These are phyloP conservation scores for Phlyctochytrium arcticum DNA, from an alignment of 192 early-diverging fungal species.

Conservation along the genomic window DNA sequence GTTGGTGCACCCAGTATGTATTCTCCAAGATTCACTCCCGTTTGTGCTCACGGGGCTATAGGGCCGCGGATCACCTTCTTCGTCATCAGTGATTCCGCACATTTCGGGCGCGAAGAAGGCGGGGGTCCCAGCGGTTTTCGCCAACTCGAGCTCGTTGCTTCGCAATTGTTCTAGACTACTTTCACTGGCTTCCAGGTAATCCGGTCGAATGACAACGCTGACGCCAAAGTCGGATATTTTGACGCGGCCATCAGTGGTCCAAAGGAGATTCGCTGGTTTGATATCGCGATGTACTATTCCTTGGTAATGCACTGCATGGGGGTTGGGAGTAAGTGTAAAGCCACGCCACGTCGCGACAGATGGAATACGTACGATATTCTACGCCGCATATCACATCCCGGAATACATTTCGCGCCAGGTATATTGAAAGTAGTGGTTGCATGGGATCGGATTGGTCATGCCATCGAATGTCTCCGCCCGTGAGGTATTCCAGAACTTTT, in stretches of 20 bases:
- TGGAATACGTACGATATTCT: conserved; percentile 70
- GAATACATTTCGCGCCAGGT: conserved; percentile 75
- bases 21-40: not conserved
- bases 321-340: not conserved
- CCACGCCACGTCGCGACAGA: not conserved
- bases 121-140: conserved; percentile 92
- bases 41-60: conserved; percentile 1
- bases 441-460: conserved; percentile 44
- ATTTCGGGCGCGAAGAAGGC: conserved; percentile 99
- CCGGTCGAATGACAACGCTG: conserved; percentile 67
- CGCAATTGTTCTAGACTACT: conserved; percentile 1
- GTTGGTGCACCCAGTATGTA: not conserved
- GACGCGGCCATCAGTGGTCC: conserved; percentile 67
- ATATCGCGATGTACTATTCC: conserved; percentile 98
- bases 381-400: conserved; percentile 85
- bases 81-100: conserved; percentile 65
- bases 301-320: conserved; percentile 73
- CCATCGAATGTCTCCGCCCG: conserved; percentile 91
- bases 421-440: conserved; percentile 58
- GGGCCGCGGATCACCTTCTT: not conserved
- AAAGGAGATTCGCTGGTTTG: conserved; percentile 93
- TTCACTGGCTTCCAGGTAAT: conserved; percentile 4
- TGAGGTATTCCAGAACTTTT: conserved; percentile 81
- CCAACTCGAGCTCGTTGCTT: conserved; percentile 70
- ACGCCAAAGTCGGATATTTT: conserved; percentile 99